Conservation (phyloP, 2,329 filamentous ascomycete species). For the Colletotrichum sp. region DNA sequence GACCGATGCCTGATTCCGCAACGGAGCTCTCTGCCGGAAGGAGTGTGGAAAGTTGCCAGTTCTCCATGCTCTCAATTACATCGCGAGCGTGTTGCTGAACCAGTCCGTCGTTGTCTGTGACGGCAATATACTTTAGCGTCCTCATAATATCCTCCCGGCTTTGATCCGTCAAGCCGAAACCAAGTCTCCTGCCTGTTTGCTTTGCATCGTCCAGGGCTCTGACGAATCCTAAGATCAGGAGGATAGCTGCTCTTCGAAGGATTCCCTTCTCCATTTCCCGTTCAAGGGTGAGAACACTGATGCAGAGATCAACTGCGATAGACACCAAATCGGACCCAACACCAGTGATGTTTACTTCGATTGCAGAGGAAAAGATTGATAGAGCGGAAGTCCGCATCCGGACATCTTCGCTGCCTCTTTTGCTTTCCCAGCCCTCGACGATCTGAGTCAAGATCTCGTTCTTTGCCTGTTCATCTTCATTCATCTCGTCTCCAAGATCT, state of each 20-base stretch:
- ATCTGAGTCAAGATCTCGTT: conserved; percentile 50
- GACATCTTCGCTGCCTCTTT: conserved; percentile 38
- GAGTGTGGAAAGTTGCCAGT: conserved; percentile 61
- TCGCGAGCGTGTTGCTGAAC: conserved; percentile 71
- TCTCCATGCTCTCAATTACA: conserved; percentile 70
- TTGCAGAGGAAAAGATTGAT: conserved; percentile 63
- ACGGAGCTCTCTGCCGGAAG: conserved; percentile 34
- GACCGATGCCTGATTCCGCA: neutral
- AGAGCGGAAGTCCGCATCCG: conserved; percentile 73
- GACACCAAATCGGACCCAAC: conserved; percentile 58
- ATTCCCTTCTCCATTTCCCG: conserved; percentile 65
- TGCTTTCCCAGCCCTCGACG: conserved; percentile 24
- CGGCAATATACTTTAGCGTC: conserved; percentile 67
- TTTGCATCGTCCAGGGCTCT: conserved; percentile 61
- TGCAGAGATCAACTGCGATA: conserved; percentile 64
- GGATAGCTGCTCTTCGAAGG: conserved; percentile 68
- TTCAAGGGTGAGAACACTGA: conserved; percentile 69
- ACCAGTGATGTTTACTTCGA: conserved; percentile 66
- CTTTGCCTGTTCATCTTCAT: conserved; percentile 47
- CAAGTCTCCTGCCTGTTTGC: conserved; percentile 49
- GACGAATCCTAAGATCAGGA: conserved; percentile 67
- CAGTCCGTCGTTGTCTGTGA: conserved; percentile 71
- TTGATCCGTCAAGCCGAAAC: conserved; percentile 58
- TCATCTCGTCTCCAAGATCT: conserved; percentile 50
- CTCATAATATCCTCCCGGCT: conserved; percentile 67